Conservation (phyloP, 2,329 filamentous ascomycete genomes). For the Hymenoscyphus linearis region DNA sequence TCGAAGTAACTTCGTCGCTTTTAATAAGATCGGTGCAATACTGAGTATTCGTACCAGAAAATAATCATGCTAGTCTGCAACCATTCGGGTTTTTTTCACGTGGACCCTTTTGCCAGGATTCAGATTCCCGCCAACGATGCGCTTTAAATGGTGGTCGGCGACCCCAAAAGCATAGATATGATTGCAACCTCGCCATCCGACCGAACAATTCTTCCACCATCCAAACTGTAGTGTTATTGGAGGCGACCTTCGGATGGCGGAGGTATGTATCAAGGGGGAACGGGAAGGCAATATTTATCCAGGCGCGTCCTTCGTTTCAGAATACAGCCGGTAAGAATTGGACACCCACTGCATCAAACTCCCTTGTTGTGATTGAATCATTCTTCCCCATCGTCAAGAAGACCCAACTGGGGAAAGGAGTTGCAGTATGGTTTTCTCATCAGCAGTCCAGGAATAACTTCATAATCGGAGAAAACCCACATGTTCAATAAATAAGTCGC, state of each 20-base stretch:
- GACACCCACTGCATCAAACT: background rate
- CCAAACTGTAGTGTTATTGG: background rate
- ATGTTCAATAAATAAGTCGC: background rate
- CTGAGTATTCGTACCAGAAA: background rate
- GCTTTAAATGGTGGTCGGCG: background rate
- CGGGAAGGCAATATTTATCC: conserved; percentile 3
- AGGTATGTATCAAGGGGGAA: background rate
- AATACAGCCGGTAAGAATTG: conserved; percentile 4
- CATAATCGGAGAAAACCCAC: background rate
- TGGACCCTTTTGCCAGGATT: background rate
- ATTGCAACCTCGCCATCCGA: conserved; percentile 2
- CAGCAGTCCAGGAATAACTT: conserved; percentile 4
- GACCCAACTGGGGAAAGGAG: background rate
- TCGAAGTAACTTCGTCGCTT: background rate
- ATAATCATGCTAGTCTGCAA: conserved; percentile 1
- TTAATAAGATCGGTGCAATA: background rate
- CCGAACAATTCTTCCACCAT: conserved; percentile 5
- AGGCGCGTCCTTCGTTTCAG: conserved; percentile 5
- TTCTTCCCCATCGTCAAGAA: conserved; percentile 2
- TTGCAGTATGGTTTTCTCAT: background rate
- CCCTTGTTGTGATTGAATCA: background rate
- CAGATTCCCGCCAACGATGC: background rate
- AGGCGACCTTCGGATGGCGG: conserved; percentile 2
- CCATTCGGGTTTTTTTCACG: background rate
- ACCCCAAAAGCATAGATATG: background rate